Evolutionary conservation across 331 rosid genomes (phyloP).

Genomic region (Rosa hybrid): DNA sequence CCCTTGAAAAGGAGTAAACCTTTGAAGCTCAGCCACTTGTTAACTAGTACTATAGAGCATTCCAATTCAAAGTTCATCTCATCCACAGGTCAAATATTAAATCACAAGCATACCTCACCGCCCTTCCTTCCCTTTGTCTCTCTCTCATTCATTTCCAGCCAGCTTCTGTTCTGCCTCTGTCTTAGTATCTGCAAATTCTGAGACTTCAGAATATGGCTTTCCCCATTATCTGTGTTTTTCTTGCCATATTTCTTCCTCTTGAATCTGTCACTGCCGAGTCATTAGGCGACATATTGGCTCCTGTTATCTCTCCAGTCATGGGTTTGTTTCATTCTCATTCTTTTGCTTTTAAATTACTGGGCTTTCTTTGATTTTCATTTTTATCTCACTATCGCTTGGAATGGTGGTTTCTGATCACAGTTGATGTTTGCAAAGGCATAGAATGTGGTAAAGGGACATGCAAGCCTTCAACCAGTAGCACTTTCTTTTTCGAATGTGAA

Average conservation of each 20-base stretch:
- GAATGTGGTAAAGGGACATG: conserved; percentile 86
- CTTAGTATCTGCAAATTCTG: neutral
- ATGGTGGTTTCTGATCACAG: conserved; percentile 40
- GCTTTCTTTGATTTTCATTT: conserved; percentile 7
- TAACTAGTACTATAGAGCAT: conserved; percentile 6
- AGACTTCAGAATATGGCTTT: conserved; percentile 48
- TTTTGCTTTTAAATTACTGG: neutral
- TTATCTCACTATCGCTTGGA: neutral
- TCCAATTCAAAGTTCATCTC: neutral
- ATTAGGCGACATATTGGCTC: conserved; percentile 45
- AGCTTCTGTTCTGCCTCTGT: neutral
- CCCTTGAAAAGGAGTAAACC: neutral
- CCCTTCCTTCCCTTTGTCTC: neutral
- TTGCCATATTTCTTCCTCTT: conserved; percentile 38
- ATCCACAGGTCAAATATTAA: neutral
- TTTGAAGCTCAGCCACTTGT: conserved; percentile 23
- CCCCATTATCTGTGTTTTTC: conserved; percentile 19
- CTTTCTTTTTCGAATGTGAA: conserved; percentile 62
- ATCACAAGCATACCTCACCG: neutral
- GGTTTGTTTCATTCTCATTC: conserved; percentile 44
- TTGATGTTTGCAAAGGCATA: conserved; percentile 59
- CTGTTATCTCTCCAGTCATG: conserved; percentile 55
- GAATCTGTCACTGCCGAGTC: conserved; percentile 42
- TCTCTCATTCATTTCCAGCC: neutral
- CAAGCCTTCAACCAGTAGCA: conserved; percentile 51